A percentile compares a stretch with the other conserved stretches of the same genome.
These are phyloP conservation scores for Acanthamoeba castellanii DNA, from an alignment of 208 protist genomes.

Conservation along the genomic window DNA sequence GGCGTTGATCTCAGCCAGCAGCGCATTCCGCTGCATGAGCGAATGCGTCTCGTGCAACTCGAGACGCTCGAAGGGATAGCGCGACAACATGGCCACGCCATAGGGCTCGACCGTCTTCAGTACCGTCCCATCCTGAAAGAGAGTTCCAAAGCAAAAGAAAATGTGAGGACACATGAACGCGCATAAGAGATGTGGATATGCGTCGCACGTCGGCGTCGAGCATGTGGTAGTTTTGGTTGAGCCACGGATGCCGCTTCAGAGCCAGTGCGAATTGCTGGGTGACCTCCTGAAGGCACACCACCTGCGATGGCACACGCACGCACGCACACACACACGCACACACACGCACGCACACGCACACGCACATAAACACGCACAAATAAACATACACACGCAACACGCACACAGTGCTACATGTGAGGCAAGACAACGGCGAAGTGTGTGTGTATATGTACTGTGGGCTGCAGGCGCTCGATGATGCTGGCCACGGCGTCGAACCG, in stretches of 20 bases:
- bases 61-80: not conserved
- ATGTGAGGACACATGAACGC: not conserved
- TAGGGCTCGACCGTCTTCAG: conserved; percentile 41
- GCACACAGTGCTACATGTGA: no score
- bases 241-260: conserved; percentile 25
- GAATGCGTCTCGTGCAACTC: conserved; percentile 48
- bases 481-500: not conserved
- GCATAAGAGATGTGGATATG: not conserved
- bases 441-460: not conserved
- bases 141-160: not conserved
- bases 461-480: not conserved
- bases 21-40: conserved; percentile 10
- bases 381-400: not conserved
- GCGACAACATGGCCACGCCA: conserved; percentile 7
- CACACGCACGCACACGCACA: not conserved
- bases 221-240: conserved; percentile 59
- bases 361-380: not conserved
- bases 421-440: not conserved
- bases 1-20: not conserved
- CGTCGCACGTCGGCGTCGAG: not conserved
- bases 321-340: not conserved
- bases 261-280: not conserved
- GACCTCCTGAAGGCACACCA: conserved; percentile 42
- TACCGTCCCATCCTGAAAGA: not conserved
- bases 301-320: not conserved